A percentile compares a stretch with the other conserved stretches of the same genome.
Conservation (phyloP, 345 rosid species). For the Eucalyptus urophylla region DNA sequence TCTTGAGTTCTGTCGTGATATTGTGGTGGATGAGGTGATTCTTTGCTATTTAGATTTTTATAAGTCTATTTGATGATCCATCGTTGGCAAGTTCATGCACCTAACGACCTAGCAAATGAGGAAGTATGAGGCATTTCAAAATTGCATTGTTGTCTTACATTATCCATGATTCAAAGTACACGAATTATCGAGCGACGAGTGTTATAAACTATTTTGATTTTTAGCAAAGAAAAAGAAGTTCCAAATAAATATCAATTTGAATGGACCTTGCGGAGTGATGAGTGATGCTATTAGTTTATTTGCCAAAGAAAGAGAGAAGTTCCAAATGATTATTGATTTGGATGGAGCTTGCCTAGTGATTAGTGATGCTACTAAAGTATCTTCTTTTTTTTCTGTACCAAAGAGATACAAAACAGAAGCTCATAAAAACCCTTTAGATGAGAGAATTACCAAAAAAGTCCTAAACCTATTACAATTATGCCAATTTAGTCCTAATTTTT, state of each 20-base stretch:
- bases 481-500: rapidly evolving
- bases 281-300: not conserved
- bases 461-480: too few species aligned
- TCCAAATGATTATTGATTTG: not conserved
- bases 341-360: not conserved
- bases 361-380: not conserved
- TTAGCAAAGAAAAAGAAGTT: not conserved
- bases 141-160: not conserved
- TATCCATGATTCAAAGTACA: not conserved
- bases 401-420: not conserved
- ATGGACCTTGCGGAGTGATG: not conserved
- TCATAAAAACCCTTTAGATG: not conserved
- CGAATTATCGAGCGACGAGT: not conserved
- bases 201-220: not conserved
- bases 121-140: not conserved
- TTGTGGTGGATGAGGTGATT: not conserved
- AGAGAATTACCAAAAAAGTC: too few species aligned
- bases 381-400: not conserved
- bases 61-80: not conserved
- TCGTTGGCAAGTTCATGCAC: not conserved
- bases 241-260: not conserved
- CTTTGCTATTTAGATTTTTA: not conserved
- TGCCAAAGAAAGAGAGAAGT: not conserved
- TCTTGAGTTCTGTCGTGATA: not conserved
- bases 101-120: not conserved